phyloP scores from a whole-genome alignment of 2,329 filamentous ascomycete genomes.

The Clarireedia sp. region DNA sequence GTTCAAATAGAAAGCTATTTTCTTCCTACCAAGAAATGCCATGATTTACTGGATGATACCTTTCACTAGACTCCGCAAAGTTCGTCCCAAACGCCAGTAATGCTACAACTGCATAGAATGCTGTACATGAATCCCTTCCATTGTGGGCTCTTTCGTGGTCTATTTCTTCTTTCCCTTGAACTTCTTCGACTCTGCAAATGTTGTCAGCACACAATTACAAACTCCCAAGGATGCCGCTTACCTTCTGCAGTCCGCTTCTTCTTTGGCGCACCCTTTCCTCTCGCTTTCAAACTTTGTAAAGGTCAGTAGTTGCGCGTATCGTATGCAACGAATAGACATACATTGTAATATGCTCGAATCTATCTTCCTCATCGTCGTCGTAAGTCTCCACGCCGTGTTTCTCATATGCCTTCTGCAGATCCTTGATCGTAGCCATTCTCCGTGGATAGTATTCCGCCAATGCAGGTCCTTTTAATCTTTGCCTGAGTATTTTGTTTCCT shows the following conservation, averaged over 20 bases:
- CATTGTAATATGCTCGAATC: slow-evolving; percentile 37
- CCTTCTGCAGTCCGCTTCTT: slow-evolving; percentile 64
- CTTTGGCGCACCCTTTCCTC: slow-evolving; percentile 83
- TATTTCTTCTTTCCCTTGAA: slow-evolving; percentile 40
- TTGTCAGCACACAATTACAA: neutral
- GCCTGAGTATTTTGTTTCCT: slow-evolving; percentile 87
- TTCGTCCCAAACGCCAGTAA: slow-evolving; percentile 23
- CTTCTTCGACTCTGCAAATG: slow-evolving; percentile 35
- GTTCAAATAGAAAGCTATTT: too few relatives aligned
- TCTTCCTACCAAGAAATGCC: too few relatives aligned
- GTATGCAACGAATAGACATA: slow-evolving; percentile 34
- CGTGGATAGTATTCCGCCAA: slow-evolving; percentile 85
- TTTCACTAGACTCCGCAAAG: neutral
- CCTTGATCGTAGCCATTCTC: slow-evolving; percentile 52
- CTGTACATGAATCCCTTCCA: slow-evolving; percentile 17
- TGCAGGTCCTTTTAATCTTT: slow-evolving; percentile 76
- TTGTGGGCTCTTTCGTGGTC: slow-evolving; percentile 16
- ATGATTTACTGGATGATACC: too few relatives aligned
- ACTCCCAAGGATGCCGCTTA: slow-evolving; percentile 18
- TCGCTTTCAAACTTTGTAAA: slow-evolving; percentile 55
- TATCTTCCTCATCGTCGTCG: slow-evolving; percentile 71
- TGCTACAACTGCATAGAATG: slow-evolving; percentile 22
- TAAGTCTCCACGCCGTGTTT: slow-evolving; percentile 40
- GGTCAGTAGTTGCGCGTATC: slow-evolving; percentile 47
- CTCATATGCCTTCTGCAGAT: slow-evolving; percentile 54